Evolutionary conservation across 345 rosid species (phyloP), one percentile per base, ranked within the genome.

Genomic region (Syzygium aqueum): DNA sequence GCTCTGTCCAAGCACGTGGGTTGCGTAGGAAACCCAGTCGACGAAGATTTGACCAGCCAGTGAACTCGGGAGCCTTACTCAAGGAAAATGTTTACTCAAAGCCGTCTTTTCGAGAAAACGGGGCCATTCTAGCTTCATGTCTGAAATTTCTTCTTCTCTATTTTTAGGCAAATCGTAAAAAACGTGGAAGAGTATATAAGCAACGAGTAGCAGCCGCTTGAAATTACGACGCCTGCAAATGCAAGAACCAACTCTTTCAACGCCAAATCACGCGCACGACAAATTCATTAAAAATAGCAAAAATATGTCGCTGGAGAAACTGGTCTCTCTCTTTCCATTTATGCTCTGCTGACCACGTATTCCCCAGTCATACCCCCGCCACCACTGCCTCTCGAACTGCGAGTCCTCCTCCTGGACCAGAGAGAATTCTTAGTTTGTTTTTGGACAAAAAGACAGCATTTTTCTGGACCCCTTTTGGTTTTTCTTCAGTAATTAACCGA

Each of bases 21-120:
- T 16, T 0, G 19, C 21, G 17, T 7, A 3, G 15, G 19, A 15
- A 16, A 52, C 19, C 17, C 46, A 6, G 46, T 1, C 46, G 46
- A 6, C 1, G 46, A 43, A 43, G 46, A n/a, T 30, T 13, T 1
- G 73, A 19, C 73, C 73, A 19, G 73, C 3, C 9, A 4, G 7
- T 2, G 78, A 33, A 4, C 3, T 33, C 22, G 11, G 46, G 33
- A n/a, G 22, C 3, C 0, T 2, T 33, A 33, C 33, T 3, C 2
- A 3, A 33, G 33, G 33, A 17, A 2, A 17, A 67, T 8, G 2
- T 19, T 67, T 19, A 17, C 46, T 37, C 25, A 1, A 17, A 17
- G 5, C 6, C 2, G 11, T 3, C 8, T 13, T 2, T 63, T 17
- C 2, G 0, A 8, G 23, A 67, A 67, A 67, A 67, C 12, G 46